Evolutionary conservation across 257 asterid species (phyloP).

Genomic region (Scutellaria galericulata): DNA sequence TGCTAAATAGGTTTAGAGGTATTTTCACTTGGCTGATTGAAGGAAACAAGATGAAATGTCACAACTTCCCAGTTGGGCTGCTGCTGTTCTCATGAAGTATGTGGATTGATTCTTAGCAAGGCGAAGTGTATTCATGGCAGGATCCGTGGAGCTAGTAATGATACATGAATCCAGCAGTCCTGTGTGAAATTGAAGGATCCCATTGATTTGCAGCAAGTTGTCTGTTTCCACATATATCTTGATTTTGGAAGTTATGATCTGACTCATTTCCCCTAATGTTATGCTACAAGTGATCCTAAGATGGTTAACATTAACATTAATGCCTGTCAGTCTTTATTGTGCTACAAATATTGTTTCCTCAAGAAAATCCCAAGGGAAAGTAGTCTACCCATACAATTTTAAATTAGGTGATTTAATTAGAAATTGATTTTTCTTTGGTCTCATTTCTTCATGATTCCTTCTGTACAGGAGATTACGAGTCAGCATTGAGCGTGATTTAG

Average conservation of each 20-base stretch:
- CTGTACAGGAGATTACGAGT: slow-evolving; percentile 83
- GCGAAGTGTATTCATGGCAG: slow-evolving; percentile 22
- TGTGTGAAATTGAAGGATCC: slow-evolving; percentile 8
- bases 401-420: slow-evolving; percentile 24
- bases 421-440: slow-evolving; percentile 31
- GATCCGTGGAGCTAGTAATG: slow-evolving; percentile 9
- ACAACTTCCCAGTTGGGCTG: not conserved
- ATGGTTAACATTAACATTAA: slow-evolving; percentile 12
- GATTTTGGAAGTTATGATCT: slow-evolving; percentile 20
- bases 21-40: not conserved
- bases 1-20: no score
- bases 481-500: slow-evolving; percentile 95
- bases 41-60: not conserved
- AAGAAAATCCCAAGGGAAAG: slow-evolving; percentile 21
- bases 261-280: slow-evolving; percentile 15
- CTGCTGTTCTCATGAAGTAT: slow-evolving; percentile 8
- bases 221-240: slow-evolving; percentile 12
- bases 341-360: slow-evolving; percentile 19
- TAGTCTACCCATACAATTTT: slow-evolving; percentile 9
- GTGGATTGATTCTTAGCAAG: slow-evolving; percentile 6
- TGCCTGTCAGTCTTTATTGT: slow-evolving; percentile 5
- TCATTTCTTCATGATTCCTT: slow-evolving; percentile 34
- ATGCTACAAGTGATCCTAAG: slow-evolving; percentile 9
- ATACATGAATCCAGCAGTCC: slow-evolving; percentile 22
- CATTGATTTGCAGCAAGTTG: not conserved